A percentile compares a stretch with the other conserved stretches of the same genome.
Evolutionary conservation across 129 eudicot genomes (phyloP).

Genomic region (Apium graveolens): DNA sequence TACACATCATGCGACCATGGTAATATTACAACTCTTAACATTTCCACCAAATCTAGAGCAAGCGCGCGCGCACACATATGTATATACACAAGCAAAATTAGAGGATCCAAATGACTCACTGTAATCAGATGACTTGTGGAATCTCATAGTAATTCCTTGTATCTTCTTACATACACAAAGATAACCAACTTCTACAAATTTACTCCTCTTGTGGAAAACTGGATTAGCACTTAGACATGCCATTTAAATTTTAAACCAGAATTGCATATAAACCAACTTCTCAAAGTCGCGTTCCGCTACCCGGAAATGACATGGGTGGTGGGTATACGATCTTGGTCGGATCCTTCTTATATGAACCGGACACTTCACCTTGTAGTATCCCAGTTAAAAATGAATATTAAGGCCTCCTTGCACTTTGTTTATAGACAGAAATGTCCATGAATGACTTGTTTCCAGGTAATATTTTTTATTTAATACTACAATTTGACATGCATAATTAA

Average conservation of each 20-base stretch:
- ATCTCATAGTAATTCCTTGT: background rate
- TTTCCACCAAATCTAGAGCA: background rate
- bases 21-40: background rate
- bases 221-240: background rate
- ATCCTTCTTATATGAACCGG: too few species aligned
- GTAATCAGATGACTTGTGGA: background rate
- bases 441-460: too few species aligned
- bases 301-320: too few species aligned
- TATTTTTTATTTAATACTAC: too few species aligned
- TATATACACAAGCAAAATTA: background rate
- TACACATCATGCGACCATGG: background rate
- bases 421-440: too few species aligned
- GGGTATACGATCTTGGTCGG: too few species aligned
- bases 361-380: too few species aligned
- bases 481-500: too few species aligned
- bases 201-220: background rate
- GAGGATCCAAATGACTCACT: background rate
- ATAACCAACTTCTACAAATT: background rate
- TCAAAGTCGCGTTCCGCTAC: too few species aligned
- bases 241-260: background rate
- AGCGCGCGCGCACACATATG: background rate
- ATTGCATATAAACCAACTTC: background rate
- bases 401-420: too few species aligned
- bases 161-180: background rate
- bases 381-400: too few species aligned